A percentile compares a stretch with the other conserved stretches of the same genome.
Conservation (phyloP, 2,329 filamentous ascomycete species). For the Camptophora hylomeconis region DNA sequence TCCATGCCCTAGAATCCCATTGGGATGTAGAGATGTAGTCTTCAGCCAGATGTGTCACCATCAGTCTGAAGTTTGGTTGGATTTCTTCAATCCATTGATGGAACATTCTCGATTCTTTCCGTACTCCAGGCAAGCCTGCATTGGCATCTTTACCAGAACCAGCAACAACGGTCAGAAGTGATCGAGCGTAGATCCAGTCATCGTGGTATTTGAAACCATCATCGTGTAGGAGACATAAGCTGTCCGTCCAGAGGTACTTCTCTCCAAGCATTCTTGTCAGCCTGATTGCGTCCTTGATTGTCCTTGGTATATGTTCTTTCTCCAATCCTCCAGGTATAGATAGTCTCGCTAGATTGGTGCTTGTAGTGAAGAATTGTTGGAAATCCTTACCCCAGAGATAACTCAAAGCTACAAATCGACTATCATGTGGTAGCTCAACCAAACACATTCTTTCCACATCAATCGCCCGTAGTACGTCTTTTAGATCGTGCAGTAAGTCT, state of each 20-base stretch:
- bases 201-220: conserved; percentile 18
- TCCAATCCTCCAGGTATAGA: conserved; percentile 14
- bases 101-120: conserved; percentile 16
- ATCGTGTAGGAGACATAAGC: conserved; percentile 17
- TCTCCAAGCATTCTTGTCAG: conserved; percentile 16
- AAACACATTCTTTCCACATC: conserved; percentile 17
- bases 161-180: conserved; percentile 5
- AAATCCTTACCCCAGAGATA: conserved; percentile 19
- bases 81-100: conserved; percentile 17
- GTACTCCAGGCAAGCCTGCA: conserved; percentile 17
- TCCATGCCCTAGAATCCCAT: conserved; percentile 28
- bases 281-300: conserved; percentile 18
- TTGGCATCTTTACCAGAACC: conserved; percentile 15
- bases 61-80: conserved; percentile 14
- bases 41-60: conserved; percentile 18
- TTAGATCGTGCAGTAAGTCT: conserved; percentile 11
- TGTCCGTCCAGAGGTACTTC: conserved; percentile 18
- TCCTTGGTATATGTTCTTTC: conserved; percentile 16
- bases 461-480: conserved; percentile 14
- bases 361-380: conserved; percentile 16
- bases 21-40: conserved; percentile 19
- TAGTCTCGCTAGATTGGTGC: conserved; percentile 13
- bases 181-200: conserved; percentile 16
- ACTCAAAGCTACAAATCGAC: conserved; percentile 17
- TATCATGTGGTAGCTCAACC: conserved; percentile 10